Percentiles rank a stretch among this genome's conserved stretches.
Evolutionary conservation across 371 early-diverging fungal genomes (phyloP).

Genomic region (Mucor piriformis): DNA sequence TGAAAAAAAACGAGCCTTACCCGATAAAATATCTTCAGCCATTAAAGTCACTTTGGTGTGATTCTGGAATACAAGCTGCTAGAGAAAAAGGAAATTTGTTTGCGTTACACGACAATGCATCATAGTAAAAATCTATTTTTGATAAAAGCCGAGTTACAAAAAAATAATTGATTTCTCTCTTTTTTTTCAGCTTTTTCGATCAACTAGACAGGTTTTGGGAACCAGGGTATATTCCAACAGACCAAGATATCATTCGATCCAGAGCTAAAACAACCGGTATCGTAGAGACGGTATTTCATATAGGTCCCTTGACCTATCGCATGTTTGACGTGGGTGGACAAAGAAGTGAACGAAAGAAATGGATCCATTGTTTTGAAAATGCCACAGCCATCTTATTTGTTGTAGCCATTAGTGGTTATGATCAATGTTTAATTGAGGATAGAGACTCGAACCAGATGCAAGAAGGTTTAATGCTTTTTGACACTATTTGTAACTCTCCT

Average conservation of each 20-base stretch:
- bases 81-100: constrained; percentile 63
- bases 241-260: constrained; percentile 82
- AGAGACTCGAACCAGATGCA: constrained; percentile 73
- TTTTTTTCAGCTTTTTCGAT: constrained; percentile 12
- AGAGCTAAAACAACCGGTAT: constrained; percentile 88
- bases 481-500: constrained; percentile 72
- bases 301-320: constrained; percentile 58
- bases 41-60: constrained; percentile 78
- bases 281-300: constrained; percentile 71
- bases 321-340: constrained; percentile 86
- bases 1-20: constrained; percentile 61
- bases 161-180: not conserved
- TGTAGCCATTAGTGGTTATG: constrained; percentile 76
- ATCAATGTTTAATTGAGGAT: constrained; percentile 80
- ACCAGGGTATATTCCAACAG: constrained; percentile 28
- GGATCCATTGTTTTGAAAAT: constrained; percentile 93
- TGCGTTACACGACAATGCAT: constrained; percentile 81
- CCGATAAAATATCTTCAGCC: constrained; percentile 69
- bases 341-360: constrained; percentile 89
- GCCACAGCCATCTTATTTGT: constrained; percentile 78
- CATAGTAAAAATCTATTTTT: constrained; percentile 54
- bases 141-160: not conserved
- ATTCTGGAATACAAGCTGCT: constrained; percentile 74
- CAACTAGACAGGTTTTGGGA: constrained; percentile 12
- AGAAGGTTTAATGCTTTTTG: constrained; percentile 79